Evolutionary conservation across 306 rosid species (phyloP).

Genomic region (Astragalus membranaceus): DNA sequence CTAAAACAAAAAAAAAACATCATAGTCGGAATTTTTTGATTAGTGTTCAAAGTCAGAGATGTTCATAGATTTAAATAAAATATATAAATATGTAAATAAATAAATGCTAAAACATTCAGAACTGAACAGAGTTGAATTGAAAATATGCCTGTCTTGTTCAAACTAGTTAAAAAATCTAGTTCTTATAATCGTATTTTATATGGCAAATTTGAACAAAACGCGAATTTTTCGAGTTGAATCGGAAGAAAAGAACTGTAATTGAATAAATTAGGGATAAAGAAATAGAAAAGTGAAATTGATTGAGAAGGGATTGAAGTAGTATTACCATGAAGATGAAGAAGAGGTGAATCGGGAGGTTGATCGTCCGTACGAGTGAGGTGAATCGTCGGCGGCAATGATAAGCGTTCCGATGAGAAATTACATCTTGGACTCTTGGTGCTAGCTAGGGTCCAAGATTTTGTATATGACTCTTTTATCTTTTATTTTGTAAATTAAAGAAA

Average conservation of each 20-base stretch:
- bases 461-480: no score
- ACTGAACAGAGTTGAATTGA: neutral
- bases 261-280: no score
- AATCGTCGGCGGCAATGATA: no score
- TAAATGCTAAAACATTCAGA: neutral
- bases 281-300: no score
- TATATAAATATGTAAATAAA: no score
- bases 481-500: no score
- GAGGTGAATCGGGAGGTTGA: neutral
- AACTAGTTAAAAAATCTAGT: neutral
- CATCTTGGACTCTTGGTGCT: no score
- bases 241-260: no score
- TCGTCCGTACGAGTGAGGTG: no score
- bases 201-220: neutral
- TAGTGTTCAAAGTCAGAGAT: neutral
- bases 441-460: no score
- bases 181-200: neutral
- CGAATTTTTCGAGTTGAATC: neutral
- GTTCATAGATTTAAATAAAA: neutral
- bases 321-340: neutral
- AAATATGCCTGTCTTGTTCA: neutral
- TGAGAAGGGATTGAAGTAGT: no score
- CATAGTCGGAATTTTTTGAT: neutral
- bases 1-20: neutral
- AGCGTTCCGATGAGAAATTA: neutral